Evolutionary conservation across 1,139 yeast species (phyloP), one percentile per base, ranked within the genome.

Genomic region (Kurtzmaniella quercitrusa): DNA sequence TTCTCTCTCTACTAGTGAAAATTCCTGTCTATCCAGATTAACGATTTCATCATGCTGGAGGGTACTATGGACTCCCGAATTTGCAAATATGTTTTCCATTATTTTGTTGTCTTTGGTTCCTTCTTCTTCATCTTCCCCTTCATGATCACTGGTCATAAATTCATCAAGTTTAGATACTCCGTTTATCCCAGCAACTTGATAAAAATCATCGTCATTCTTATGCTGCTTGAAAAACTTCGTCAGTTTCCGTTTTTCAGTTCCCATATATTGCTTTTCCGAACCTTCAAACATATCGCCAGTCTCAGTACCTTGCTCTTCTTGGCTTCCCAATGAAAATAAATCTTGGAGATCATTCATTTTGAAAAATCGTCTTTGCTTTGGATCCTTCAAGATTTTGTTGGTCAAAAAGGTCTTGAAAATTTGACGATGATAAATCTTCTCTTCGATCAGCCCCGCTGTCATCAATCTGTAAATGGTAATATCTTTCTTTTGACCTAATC

Each of bases 371-470:
- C 93, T 76, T 58, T 94, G 98, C 52, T 91, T 91, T 1, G 98
- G 98, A 58, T 93, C 98, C 52, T 90, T 91, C 56, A 94, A 70
- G 50, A 93, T 91, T 64, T 93, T 94, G 64, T 94, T 94, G 0
- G 97, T 88, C 50, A 93, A 66, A 54, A 93, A 86, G 47, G 95
- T 97, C 61, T 93, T 93, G 75, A 93, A 94, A 37, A 93, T 93
- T 63, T 93, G 98, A 25, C 98, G 77, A 56, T 94, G 98, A 56
- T 93, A 93, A 2, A 94, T 93, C 62, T 93, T 93, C 58, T 93
- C 98, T 58, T 93, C 99, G 41, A 93, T 94, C 0, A 97, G 81
- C 0, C 98, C 98, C 0, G 97, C 90, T 29, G 93, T 87, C 90
- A 93, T 89, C 38, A 93, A 66, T 45, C 98, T 68, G 55, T 91